Base-by-base conservation (phyloP, 2,329 filamentous ascomycete species). In the Botrytis sinoallii region DNA sequence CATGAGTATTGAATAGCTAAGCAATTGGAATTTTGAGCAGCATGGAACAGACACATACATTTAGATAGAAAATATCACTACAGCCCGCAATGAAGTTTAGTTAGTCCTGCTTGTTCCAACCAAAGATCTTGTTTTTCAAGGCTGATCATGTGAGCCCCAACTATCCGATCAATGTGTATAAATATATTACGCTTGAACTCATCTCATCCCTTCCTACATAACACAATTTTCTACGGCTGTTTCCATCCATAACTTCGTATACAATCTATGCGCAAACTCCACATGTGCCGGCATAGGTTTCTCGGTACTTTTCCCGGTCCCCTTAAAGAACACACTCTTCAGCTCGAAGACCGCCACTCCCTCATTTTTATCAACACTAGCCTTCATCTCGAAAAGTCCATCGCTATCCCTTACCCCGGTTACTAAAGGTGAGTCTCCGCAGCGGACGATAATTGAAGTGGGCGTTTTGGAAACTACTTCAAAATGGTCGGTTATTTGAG, bases 401-500 rank as follows among this genome's bases (percentile, higher is more conserved):
- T 93, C 91, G 1, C 86, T 88, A 14, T 85, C 84, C 12, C 91
- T 85, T 2, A 88, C 85, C 0, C 84, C 86, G 63, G 83, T 83
- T 63, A 87, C 87, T 35, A 88, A 84, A 0, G 91, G 91, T 2
- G 88, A 88, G 75, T 90, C 91, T 25, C 91, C 91, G 76, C 88
- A 91, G 35, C 91, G 88, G 35, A 93, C 85, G 0, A 89, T 85
- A 74, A 93, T 90, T 18, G 85, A 84, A 10, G 85, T 85, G 0
- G 87, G 83, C 0, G 87, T 90, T 82, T 91, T 91, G 71, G 90
- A 87, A 1, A 93, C 83, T 0, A 93, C 90, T 80, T 93, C 89
- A 79, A 93, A 93, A 81, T 93, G 91, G 79, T 93, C 90, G 4
- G 89, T 91, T 73, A 93, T 87, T 59, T 85, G 80, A 1, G 91